Evolutionary conservation across 108 stramenopile genomes (phyloP), one percentile per base, ranked within the genome.

Genomic region (Cyclotella choctawhatcheeana): DNA sequence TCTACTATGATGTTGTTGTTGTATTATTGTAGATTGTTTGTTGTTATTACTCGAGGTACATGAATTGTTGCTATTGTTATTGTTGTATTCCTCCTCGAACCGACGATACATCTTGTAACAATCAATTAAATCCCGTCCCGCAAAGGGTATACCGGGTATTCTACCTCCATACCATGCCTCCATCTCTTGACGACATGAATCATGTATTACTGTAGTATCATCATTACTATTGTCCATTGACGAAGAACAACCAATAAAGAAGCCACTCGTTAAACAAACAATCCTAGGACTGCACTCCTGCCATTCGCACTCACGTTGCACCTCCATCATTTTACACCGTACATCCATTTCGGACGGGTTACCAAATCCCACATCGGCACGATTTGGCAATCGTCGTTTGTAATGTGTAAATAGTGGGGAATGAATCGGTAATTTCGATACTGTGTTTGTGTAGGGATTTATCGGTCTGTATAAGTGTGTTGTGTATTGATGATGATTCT

Each of bases 361-460:
- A 20, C 88, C 80, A 76, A 94, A 94, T 26, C 93, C 93, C 13
- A 94, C 93, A 80, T 94, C 93, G 6, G 83, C 64, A 40, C 93
- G 66, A 69, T 76, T 85, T 10, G 93, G 93, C 43, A 94, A 67
- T 32, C 93, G 78, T 52, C 78, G 76, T 30, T 89, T 88, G 2
- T 45, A 50, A 51, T 92, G 82, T 43, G 85, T 84, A 5, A 94
- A 50, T 4, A 86, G 30, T 25, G 93, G 93, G 44, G 89, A 76
- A 56, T 78, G 66, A 20, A 60, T 27, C 0, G 89, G 89, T 37
- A 91, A 67, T 13, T 67, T 77, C 1, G 71, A 37, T 25, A 84
- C 71, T n/a, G 84, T 77, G 13, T 13, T n/a, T n/a, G n/a, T 16
- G 0, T 55, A 48, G 0, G 88, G 85, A 66, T 93, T 77, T 50